phyloP scores from a whole-genome alignment of 164 flowering plant species.

The Hamamelis virginiana region DNA sequence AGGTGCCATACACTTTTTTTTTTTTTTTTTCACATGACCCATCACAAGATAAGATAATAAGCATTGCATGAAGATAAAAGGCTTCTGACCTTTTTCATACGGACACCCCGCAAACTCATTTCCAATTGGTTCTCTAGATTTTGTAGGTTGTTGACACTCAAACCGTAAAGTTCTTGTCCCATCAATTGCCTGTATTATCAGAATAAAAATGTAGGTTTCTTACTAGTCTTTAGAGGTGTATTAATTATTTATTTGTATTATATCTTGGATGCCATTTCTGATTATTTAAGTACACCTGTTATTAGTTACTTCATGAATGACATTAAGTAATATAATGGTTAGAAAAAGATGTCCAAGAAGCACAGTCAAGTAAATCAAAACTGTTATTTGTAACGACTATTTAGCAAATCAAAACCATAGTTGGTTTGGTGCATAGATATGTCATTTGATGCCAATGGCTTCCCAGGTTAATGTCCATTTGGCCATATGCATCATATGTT shows the following conservation, averaged over 20 bases:
- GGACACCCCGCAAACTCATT: slow-evolving; percentile 40
- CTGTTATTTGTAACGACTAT: no score
- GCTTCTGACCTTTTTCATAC: slow-evolving; percentile 45
- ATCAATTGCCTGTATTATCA: slow-evolving; percentile 34
- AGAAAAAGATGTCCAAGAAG: no score
- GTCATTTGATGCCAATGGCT: no score
- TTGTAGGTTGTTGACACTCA: slow-evolving; percentile 42
- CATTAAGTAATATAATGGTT: no score
- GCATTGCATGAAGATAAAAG: background rate
- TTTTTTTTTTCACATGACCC: background rate
- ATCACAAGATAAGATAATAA: background rate
- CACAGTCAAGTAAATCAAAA: no score
- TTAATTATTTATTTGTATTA: background rate
- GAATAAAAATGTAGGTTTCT: slow-evolving; percentile 1
- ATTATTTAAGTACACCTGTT: background rate
- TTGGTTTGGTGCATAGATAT: no score
- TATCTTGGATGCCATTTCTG: background rate
- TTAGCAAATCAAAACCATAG: no score
- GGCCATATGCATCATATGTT: no score
- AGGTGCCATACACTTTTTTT: background rate
- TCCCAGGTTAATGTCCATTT: no score
- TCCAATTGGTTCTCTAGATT: slow-evolving; percentile 47
- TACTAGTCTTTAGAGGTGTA: background rate
- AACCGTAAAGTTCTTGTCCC: slow-evolving; percentile 45
- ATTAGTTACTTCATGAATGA: no score